A percentile compares a stretch with the other conserved stretches of the same genome.
Conservation (phyloP, 2,329 filamentous ascomycete species). For the Colletotrichum tamarilloi region DNA sequence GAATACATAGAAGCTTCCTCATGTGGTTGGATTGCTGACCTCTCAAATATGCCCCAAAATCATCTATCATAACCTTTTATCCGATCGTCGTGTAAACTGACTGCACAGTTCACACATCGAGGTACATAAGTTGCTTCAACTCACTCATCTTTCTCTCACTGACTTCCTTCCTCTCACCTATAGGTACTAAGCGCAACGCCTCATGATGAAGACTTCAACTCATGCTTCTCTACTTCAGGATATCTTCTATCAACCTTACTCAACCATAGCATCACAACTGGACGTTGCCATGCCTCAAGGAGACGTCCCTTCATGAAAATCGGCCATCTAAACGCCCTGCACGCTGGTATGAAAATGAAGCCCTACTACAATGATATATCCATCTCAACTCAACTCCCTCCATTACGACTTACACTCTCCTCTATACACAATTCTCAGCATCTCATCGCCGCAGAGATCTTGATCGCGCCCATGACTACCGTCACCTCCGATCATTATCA, state of each 20-base stretch:
- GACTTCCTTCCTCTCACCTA: too few species aligned
- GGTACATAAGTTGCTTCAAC: too few species aligned
- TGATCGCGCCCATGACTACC: neutral
- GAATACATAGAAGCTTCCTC: rapidly evolving
- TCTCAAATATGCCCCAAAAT: too few species aligned
- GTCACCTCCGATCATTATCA: slow-evolving; percentile 7
- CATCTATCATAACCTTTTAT: too few species aligned
- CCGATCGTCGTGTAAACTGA: too few species aligned
- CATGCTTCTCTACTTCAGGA: neutral
- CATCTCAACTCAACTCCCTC: neutral
- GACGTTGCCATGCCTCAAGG: neutral
- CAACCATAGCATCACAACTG: neutral
- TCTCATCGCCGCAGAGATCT: neutral
- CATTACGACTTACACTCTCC: neutral
- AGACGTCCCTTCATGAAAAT: neutral
- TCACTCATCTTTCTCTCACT: neutral
- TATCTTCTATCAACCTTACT: neutral
- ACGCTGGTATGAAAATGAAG: neutral
- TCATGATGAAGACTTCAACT: neutral
- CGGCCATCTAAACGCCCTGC: neutral
- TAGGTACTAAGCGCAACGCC: too few species aligned
- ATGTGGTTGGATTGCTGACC: too few species aligned
- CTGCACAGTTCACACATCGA: too few species aligned
- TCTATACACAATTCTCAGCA: neutral
- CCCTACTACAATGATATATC: slow-evolving; percentile 6